Evolutionary conservation across 1,139 yeast species (phyloP), one percentile per base, ranked within the genome.

Genomic region (Taphrina wiesneri): DNA sequence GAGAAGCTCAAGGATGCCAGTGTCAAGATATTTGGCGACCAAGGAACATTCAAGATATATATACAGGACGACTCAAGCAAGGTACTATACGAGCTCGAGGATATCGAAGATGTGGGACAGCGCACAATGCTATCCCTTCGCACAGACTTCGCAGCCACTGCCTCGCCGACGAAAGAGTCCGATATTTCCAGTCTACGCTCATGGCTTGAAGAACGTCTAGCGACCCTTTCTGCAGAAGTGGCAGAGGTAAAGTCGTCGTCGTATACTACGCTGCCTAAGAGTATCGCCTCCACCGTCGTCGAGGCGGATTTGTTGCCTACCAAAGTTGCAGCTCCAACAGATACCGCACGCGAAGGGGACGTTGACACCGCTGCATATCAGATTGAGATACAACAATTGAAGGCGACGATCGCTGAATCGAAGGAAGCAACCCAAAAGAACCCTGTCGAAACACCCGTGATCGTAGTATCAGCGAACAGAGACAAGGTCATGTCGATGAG

Each of bases 31-130:
- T 93, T 92, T 74, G 90, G 91, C 25, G 96, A 92, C 73, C 89
- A 86, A 72, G 92, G 91, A 77, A 90, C 95, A 0, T 90, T 87
- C 73, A 83, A 93, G 0, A 95, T 93, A 39, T 88, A 89, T 72
- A 80, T 91, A 6, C 85, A 82, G 70, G 96, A 90, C 70, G 82
- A 84, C 0, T 75, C 77, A 1, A 79, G 82, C 30, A 83, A 83
- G 0, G 81, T 90, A 0, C 80, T 87, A 0, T 92, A 90, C 73
- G 97, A 92, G 74, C 77, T 93, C 26, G 98, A 92, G 69, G 95
- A 91, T 63, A n/a, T 45, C 11, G 47, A 39, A 11, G 59, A 54
- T 25, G 75, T 90, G 28, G 77, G 75, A 0, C 93, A 88, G 53
- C 81, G 93, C 0, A 75, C 76, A 60, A 80, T 80, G 3, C 93